phyloP scores from a whole-genome alignment of 169 alveolate genomes.

The Cyclospora cayetanensis region DNA sequence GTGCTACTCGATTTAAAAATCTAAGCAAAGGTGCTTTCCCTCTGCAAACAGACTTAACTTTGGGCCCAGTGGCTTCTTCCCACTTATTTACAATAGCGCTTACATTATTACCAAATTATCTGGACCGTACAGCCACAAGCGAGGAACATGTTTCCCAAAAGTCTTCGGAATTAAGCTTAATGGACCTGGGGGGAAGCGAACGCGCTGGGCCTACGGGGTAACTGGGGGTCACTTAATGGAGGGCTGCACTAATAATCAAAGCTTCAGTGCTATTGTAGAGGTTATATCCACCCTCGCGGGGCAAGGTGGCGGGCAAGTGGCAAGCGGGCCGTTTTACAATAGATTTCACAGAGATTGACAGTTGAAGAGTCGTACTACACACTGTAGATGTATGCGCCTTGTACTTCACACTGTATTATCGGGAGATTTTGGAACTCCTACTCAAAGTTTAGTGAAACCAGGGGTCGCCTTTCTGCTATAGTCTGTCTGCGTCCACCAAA shows the following conservation, averaged over 20 bases:
- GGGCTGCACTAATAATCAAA: constrained; percentile 92
- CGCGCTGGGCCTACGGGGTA: constrained; percentile 93
- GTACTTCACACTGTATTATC: no score
- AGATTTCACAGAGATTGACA: not conserved
- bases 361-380: no score
- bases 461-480: no score
- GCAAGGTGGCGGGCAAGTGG: constrained; percentile 86
- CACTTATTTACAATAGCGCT: no score
- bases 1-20: no score
- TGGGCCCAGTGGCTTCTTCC: not conserved
- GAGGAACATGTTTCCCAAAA: constrained; percentile 72
- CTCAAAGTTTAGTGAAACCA: no score
- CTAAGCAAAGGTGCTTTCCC: not conserved
- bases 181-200: constrained; percentile 96
- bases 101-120: not conserved
- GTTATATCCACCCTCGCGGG: constrained; percentile 91
- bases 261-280: constrained; percentile 87
- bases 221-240: constrained; percentile 93
- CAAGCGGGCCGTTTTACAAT: constrained; percentile 75
- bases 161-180: constrained; percentile 93
- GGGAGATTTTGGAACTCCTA: no score
- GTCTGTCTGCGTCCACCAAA: no score
- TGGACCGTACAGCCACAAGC: constrained; percentile 85
- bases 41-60: not conserved
- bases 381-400: no score